Conservation (phyloP, 2,329 filamentous ascomycete species). For the Cladophialophora yegresii region DNA sequence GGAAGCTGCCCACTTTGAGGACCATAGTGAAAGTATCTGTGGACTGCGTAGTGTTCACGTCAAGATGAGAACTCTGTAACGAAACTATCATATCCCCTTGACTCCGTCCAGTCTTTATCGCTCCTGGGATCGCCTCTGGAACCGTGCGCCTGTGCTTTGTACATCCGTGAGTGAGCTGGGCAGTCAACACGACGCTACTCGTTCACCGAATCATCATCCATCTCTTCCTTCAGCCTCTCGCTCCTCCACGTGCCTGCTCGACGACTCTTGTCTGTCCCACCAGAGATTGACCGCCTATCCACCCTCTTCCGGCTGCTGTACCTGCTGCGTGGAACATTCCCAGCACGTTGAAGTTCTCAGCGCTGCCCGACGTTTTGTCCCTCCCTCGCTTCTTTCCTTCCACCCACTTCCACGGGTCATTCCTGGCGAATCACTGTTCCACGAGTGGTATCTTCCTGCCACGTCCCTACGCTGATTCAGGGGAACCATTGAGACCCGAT, state of each 20-base stretch:
- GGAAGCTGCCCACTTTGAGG: background rate
- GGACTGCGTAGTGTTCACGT: background rate
- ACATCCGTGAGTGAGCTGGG: background rate
- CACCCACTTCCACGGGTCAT: conserved; percentile 12
- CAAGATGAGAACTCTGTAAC: background rate
- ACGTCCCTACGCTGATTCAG: conserved; percentile 3
- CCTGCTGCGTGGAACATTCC: conserved; percentile 10
- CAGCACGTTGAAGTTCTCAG: conserved; percentile 25
- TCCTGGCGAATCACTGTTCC: conserved; percentile 34
- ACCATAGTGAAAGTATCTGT: background rate
- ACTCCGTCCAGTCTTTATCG: background rate
- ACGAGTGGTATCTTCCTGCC: conserved; percentile 29
- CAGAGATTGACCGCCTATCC: conserved; percentile 25
- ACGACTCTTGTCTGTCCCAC: conserved; percentile 17
- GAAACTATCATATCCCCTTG: background rate
- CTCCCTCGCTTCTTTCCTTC: conserved; percentile 21
- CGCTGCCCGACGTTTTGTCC: conserved; percentile 19
- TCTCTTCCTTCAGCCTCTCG: conserved; percentile 31
- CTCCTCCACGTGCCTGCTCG: conserved; percentile 31
- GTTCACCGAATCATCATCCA: conserved; percentile 25
- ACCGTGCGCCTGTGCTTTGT: background rate
- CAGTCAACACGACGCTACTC: conserved; percentile 16
- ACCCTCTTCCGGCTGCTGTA: conserved; percentile 6
- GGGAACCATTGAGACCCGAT: conserved; percentile 44
- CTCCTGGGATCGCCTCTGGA: background rate